A percentile compares a stretch with the other conserved stretches of the same genome.
Conservation (phyloP, 257 asterid species). For the Fraxinus anomala region DNA sequence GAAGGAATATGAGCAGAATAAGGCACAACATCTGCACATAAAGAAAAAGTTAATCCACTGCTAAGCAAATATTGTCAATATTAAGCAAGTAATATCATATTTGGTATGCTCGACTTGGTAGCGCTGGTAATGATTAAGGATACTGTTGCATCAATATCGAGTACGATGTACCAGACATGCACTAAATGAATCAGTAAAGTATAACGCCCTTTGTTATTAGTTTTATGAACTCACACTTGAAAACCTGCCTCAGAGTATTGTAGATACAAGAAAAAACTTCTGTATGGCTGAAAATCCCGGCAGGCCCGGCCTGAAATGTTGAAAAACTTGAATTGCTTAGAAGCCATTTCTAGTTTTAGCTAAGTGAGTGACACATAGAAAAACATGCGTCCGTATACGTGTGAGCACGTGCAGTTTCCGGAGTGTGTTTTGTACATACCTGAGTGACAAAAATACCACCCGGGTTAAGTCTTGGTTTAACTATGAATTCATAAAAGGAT, state of each 20-base stretch:
- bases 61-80: not conserved
- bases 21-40: conserved; percentile 84
- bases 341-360: not conserved
- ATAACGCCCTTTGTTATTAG: not conserved
- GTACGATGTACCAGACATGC: not conserved
- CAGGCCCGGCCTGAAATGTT: conserved; percentile 81
- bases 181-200: not conserved
- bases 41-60: not conserved
- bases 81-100: not conserved
- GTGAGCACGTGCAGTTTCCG: not conserved
- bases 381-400: not conserved
- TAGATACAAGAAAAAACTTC: conserved; percentile 90
- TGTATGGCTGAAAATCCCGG: conserved; percentile 88
- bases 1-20: conserved; percentile 95
- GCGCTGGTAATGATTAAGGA: not conserved
- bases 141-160: not conserved
- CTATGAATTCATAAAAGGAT: conserved; percentile 71
- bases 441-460: conserved; percentile 90
- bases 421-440: conserved; percentile 35
- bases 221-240: conserved; percentile 65
- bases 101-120: not conserved
- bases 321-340: not conserved
- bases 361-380: not conserved
- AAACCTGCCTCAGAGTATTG: conserved; percentile 86
- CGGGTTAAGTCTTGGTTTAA: conserved; percentile 68